phyloP scores from a whole-genome alignment of 2,329 filamentous ascomycete genomes.

The Cytospora chrysosperma region DNA sequence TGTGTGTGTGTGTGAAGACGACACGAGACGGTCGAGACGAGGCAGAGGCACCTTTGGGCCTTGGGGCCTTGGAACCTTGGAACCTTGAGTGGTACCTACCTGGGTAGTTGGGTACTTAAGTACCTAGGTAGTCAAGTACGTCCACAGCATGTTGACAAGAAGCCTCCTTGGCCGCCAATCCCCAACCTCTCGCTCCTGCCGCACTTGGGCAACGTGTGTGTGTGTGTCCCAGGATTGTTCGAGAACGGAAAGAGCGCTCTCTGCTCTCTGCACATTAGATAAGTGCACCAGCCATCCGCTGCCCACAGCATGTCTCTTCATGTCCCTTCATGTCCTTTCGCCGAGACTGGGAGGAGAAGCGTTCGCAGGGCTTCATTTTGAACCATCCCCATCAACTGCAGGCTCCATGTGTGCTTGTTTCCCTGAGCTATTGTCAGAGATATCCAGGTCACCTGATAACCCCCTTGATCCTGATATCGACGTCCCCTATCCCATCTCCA shows the following conservation, averaged over 20 bases:
- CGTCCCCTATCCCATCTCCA: neutral
- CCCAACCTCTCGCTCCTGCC: neutral
- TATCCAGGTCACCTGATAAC: neutral
- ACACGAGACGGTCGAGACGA: neutral
- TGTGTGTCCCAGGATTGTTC: neutral
- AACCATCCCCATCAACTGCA: neutral
- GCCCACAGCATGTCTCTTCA: neutral
- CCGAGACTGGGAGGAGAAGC: neutral
- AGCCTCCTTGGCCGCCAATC: too few relatives aligned
- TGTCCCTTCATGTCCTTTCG: neutral
- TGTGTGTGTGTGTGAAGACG: neutral
- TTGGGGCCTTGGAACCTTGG: too few relatives aligned
- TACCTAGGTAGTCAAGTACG: too few relatives aligned
- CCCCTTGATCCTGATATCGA: neutral
- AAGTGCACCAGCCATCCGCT: neutral
- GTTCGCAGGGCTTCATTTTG: neutral
- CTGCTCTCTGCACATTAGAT: neutral
- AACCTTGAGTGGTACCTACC: too few relatives aligned
- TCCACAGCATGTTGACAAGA: too few relatives aligned
- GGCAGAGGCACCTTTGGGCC: too few relatives aligned
- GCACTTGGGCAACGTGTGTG: neutral
- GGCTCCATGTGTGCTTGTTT: neutral
- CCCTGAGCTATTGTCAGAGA: neutral
- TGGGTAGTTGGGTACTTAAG: too few relatives aligned
- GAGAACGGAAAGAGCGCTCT: neutral